Evolutionary conservation across 495 filamentous ascomycete species (phyloP), one percentile per base, ranked within the genome.

Genomic region (Trichoderma virens): DNA sequence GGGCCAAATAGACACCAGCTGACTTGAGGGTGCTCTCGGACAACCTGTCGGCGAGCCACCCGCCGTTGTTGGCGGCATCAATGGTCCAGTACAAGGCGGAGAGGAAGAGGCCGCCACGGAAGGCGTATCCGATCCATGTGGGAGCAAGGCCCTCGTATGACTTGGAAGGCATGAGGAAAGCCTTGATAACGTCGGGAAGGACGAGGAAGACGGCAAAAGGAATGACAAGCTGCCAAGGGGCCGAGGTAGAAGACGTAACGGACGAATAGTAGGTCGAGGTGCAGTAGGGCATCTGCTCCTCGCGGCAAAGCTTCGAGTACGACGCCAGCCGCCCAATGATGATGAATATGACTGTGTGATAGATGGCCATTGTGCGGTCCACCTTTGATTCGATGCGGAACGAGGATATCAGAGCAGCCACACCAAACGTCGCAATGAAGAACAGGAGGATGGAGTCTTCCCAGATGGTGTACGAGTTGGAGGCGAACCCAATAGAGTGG

Each of bases 401-500:
- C 9, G 93, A 92, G 5, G 88, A 85, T 4, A 90, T 71, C n/a
- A 90, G 81, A 35, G 85, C 82, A 41, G 85, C 78, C 25, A 91
- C 75, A 31, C 91, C 93, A 74, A 97, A 97, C 0, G 93, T 95
- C 3, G 85, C 83, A 63, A 97, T 84, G 79, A 97, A 92, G 78
- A 93, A 95, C 2, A 93, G 77, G n/a, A 96, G 80, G 56, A 96
- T 96, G 20, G 92, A 89, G 68, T 98, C 95, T 77, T 99, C 94
- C 95, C 95, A 98, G 66, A 99, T 96, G 5, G 93, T 98, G 75
- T 92, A 99, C 2, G 94, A 98, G 72, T 98, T 99, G 5, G 94
- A 93, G 0, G 92, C 94, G 74, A 97, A 98, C 41, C 93, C 93
- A 67, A 90, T 76, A 18, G 90, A 94, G 72, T 95, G 91, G 67